Conservation (phyloP, 768 basidiomycete species). For the Termitomyces titanicus region DNA sequence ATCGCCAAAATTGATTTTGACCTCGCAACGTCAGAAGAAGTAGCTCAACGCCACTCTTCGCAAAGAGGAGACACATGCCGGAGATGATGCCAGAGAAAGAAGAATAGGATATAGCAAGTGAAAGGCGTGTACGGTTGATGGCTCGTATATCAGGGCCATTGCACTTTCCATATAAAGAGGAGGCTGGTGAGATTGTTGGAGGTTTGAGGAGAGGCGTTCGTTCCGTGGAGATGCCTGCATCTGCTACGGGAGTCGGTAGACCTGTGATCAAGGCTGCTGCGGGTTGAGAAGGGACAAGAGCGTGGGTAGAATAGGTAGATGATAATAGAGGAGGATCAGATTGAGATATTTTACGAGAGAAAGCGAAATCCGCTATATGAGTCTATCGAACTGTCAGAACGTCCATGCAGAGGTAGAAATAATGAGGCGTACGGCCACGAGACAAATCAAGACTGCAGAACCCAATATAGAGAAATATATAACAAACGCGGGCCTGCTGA, state of each 20-base stretch:
- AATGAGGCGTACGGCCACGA: conserved; percentile 53
- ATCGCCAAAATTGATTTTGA: conserved; percentile 78
- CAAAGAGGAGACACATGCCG: conserved; percentile 90
- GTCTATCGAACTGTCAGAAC: conserved; percentile 42
- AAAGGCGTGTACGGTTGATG: conserved; percentile 46
- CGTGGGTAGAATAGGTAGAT: conserved; percentile 30
- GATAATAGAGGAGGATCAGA: conserved; percentile 15
- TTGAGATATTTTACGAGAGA: conserved; percentile 35
- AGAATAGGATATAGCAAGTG: conserved; percentile 81
- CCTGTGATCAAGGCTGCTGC: conserved; percentile 36
- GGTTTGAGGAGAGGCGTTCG: conserved; percentile 54
- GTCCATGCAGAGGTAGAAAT: neutral
- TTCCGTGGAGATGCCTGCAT: conserved; percentile 38
- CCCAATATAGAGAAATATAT: conserved; percentile 77
- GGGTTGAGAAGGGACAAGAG: conserved; percentile 28
- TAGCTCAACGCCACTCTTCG: conserved; percentile 91
- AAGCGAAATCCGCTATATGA: conserved; percentile 66
- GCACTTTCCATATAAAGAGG: conserved; percentile 19
- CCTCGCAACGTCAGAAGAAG: conserved; percentile 74
- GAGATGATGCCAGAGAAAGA: conserved; percentile 85
- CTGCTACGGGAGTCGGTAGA: conserved; percentile 27
- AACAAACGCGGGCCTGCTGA: conserved; percentile 72
- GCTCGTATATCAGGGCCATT: conserved; percentile 22
- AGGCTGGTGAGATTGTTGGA: conserved; percentile 25
- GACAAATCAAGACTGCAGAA: conserved; percentile 50